phyloP scores from a whole-genome alignment of 805 yeast genomes.

The Komagataella phaffii region DNA sequence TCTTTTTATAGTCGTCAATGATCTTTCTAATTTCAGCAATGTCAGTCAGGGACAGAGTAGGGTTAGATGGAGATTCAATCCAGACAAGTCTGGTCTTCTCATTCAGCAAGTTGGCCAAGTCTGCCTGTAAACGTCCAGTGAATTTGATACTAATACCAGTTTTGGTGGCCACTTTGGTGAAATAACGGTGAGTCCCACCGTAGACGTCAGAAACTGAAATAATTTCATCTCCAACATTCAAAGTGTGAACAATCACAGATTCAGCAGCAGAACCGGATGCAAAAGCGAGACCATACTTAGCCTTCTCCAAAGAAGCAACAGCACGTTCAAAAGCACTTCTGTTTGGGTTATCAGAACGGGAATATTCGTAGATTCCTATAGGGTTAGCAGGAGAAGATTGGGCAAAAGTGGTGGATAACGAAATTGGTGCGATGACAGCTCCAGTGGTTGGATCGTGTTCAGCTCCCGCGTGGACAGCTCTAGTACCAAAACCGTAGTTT shows the following conservation, averaged over 20 bases:
- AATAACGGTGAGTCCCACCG: conserved; percentile 87
- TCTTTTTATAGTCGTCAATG: conserved; percentile 25
- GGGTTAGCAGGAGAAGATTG: conserved; percentile 70
- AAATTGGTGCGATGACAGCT: conserved; percentile 77
- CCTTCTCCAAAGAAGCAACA: conserved; percentile 69
- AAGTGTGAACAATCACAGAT: conserved; percentile 59
- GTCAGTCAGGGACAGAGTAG: conserved; percentile 71
- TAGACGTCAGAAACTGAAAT: conserved; percentile 77
- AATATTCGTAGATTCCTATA: conserved; percentile 68
- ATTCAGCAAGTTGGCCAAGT: conserved; percentile 40
- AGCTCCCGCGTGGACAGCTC: conserved; percentile 78
- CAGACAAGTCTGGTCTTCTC: conserved; percentile 65
- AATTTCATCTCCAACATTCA: conserved; percentile 62
- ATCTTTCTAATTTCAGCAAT: conserved; percentile 46
- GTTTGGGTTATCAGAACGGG: conserved; percentile 80
- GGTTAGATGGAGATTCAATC: conserved; percentile 86
- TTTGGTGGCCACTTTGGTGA: conserved; percentile 70
- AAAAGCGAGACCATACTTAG: conserved; percentile 63
- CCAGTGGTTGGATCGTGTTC: conserved; percentile 62
- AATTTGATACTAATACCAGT: conserved; percentile 65
- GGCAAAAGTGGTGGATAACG: conserved; percentile 76
- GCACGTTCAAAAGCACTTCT: conserved; percentile 71
- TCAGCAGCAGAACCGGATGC: conserved; percentile 83
- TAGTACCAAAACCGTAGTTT: conserved; percentile 46
- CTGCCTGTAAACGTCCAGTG: conserved; percentile 48